Conservation (phyloP, 306 rosid species). For the Rosa chinensis region DNA sequence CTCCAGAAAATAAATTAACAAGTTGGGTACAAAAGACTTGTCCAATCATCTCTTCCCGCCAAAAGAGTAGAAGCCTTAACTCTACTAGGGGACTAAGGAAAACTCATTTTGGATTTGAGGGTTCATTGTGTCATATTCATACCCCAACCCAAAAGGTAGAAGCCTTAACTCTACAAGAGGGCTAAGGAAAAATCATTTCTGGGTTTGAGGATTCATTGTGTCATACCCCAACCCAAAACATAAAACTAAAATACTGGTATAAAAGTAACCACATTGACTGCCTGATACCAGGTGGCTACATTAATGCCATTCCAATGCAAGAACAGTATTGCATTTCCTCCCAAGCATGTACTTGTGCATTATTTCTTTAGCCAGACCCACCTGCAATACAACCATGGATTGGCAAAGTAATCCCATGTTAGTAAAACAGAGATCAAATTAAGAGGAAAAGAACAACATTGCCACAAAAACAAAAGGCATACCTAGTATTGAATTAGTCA, state of each 20-base stretch:
- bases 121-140: background rate
- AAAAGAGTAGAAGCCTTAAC: background rate
- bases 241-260: too few relatives aligned
- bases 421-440: background rate
- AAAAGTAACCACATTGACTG: too few relatives aligned
- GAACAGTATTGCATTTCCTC: background rate
- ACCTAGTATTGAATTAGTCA: constrained; percentile 43
- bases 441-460: background rate
- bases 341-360: background rate
- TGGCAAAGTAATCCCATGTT: background rate
- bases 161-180: background rate
- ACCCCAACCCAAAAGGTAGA: background rate
- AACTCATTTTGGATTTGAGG: background rate
- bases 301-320: too few relatives aligned
- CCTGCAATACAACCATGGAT: too few relatives aligned
- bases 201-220: background rate
- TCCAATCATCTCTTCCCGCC: too few relatives aligned
- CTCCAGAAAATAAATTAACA: too few relatives aligned
- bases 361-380: too few relatives aligned
- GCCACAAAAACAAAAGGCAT: constrained; percentile 6
- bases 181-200: background rate
- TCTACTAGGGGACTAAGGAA: background rate
- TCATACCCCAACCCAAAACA: background rate
- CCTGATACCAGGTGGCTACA: background rate
- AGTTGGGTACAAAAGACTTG: too few relatives aligned